Evolutionary conservation across 805 yeast genomes (phyloP), one percentile per base, ranked within the genome.

Genomic region (Lipomyces starkeyi): DNA sequence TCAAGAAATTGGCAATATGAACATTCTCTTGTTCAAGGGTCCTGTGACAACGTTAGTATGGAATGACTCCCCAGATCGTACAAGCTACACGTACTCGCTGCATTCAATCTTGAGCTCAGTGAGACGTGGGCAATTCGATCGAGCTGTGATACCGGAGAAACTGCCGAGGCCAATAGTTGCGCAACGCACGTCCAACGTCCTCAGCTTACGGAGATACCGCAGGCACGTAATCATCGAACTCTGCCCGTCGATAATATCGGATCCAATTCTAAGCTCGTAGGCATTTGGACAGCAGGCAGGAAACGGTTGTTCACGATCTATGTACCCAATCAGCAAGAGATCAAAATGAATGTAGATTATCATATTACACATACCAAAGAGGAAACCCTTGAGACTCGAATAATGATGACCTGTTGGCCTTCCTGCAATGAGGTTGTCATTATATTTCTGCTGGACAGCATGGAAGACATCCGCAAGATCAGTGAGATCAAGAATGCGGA

Each of bases 401-500:
- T 61, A 61, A 34, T 14, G 43, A 6, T 53, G 64, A 8, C 64
- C 64, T 4, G 63, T 37, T 25, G 58, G 29, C 27, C 54, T 17
- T 11, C 63, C 63, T 14, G 49, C 57, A 7, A 17, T n/a, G 14
- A 55, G 35, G 25, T 62, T 62, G n/a, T 56, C 32, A 8, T 20
- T 17, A 27, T 55, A 62, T 7, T 22, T 29, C n/a, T 37, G 40
- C 59, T 58, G 22, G 25, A 54, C 58, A 4, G 47, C 62, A 17
- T 13, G 52, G 22, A 58, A 63, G 13, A 40, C 35, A 49, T 63
- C 66, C 6, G 53, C 53, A 13, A 63, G 58, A 25, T 40, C 20
- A 1, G 62, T 58, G 13, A 63, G 58, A 56, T 63, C 66, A 34
- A 63, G 35, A 2, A 52, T 29, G 22, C 80, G 14, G 43, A 62